Conservation (phyloP, 2,329 filamentous ascomycete genomes). For the Colletotrichum sp. region DNA sequence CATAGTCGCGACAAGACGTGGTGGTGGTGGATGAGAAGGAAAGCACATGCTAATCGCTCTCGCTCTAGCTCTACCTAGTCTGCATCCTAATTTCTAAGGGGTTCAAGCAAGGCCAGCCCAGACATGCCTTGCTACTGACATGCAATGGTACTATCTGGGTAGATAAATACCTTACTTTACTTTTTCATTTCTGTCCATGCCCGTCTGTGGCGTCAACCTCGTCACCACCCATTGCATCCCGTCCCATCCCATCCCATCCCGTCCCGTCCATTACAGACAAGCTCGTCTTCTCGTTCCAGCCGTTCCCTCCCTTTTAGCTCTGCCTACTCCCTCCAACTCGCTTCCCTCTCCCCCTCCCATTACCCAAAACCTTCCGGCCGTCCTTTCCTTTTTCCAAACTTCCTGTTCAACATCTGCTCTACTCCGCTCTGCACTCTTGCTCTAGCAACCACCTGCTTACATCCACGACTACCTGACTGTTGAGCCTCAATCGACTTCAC, state of each 20-base stretch:
- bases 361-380: not conserved
- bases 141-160: not conserved
- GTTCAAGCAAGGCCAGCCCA: constrained; percentile 5
- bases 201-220: constrained; percentile 17
- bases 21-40: not conserved
- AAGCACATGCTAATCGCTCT: constrained; percentile 5
- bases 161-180: constrained; percentile 11
- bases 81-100: constrained; percentile 9
- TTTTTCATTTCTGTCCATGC: constrained; percentile 17
- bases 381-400: constrained; percentile 2
- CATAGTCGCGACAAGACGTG: not conserved
- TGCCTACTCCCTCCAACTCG: constrained; percentile 4
- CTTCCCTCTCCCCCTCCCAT: not conserved
- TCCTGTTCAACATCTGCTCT: not conserved
- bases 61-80: not conserved
- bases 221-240: constrained; percentile 6
- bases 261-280: not conserved
- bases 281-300: constrained; percentile 8
- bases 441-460: not conserved
- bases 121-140: not conserved
- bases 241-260: not conserved
- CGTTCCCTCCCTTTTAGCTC: constrained; percentile 10
- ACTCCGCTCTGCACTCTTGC: not conserved
- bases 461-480: not conserved
- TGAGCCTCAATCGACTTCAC: not conserved